These are phyloP conservation scores for Tarenaya hassleriana DNA, from an alignment of 345 rosid genomes.

Conservation along the genomic window DNA sequence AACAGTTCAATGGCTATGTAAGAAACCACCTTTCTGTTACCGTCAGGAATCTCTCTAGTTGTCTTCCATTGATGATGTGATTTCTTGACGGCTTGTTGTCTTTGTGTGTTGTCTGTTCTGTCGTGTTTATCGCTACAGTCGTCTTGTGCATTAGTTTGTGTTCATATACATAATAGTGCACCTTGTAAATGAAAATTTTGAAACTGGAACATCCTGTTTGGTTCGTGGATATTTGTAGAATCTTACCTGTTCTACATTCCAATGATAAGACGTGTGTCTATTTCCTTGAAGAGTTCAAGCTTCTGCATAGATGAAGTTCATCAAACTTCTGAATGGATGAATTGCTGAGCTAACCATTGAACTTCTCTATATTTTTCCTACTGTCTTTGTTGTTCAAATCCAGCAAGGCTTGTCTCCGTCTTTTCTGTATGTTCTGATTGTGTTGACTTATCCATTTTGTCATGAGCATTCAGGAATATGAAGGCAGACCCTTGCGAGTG, in stretches of 20 bases:
- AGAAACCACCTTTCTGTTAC: conserved; percentile 20
- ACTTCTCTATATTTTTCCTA: not conserved
- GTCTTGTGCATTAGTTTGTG: not conserved
- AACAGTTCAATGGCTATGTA: conserved; percentile 93
- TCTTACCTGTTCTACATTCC: not conserved
- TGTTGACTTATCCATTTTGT: not conserved
- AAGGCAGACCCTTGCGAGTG: conserved; percentile 82
- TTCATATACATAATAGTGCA: not conserved
- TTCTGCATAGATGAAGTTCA: not conserved
- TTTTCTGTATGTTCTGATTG: conserved; percentile 6
- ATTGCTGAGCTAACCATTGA: not conserved
- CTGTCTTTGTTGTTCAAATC: not conserved
- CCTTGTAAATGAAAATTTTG: not conserved
- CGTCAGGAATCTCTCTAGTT: not conserved
- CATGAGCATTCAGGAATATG: conserved; percentile 60
- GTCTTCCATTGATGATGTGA: not conserved
- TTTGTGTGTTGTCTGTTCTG: not conserved
- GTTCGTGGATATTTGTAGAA: conserved; percentile 8
- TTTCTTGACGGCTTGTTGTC: conserved; percentile 12
- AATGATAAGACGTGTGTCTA: not conserved
- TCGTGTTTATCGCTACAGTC: conserved; percentile 5
- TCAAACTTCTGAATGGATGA: not conserved
- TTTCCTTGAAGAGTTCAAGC: not conserved
- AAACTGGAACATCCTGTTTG: not conserved
- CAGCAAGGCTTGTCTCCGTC: not conserved